Evolutionary conservation across 1,139 yeast genomes (phyloP).

Genomic region (Blastobotrys malaysiensis): DNA sequence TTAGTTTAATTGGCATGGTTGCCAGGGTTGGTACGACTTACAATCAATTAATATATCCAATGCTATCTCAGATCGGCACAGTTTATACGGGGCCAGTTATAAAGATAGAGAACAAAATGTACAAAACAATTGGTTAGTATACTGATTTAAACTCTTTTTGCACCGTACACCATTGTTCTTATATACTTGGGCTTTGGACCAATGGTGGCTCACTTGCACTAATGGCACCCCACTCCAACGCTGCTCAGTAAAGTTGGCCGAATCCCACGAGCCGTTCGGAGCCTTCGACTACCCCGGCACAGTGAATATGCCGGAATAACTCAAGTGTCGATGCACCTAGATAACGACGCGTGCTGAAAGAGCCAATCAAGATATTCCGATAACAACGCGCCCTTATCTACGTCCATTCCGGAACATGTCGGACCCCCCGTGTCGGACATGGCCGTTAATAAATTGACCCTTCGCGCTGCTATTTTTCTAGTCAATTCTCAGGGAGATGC

Average conservation of each 20-base stretch:
- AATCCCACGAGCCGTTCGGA: not conserved
- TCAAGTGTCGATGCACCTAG: not conserved
- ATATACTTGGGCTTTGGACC: not conserved
- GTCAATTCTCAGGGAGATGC: not conserved
- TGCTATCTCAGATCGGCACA: not conserved
- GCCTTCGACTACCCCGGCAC: not conserved
- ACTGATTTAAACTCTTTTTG: not conserved
- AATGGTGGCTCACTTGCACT: not conserved
- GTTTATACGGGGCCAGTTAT: not conserved
- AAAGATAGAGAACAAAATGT: not conserved
- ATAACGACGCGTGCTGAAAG: not conserved
- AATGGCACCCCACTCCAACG: not conserved
- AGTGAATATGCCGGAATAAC: not conserved
- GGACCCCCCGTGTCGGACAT: not conserved
- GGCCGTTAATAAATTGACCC: not conserved
- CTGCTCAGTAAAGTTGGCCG: not conserved
- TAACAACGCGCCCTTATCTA: not conserved
- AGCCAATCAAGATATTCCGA: not conserved
- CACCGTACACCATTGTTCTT: not conserved
- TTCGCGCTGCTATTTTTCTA: not conserved
- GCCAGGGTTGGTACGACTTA: not conserved
- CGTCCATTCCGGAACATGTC: not conserved
- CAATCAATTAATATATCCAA: conserved; percentile 4
- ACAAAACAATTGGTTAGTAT: not conserved
- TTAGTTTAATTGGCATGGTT: not conserved